Evolutionary conservation across 768 basidiomycete species (phyloP), one percentile per base, ranked within the genome.

Genomic region (Leccinum fibrillosum): DNA sequence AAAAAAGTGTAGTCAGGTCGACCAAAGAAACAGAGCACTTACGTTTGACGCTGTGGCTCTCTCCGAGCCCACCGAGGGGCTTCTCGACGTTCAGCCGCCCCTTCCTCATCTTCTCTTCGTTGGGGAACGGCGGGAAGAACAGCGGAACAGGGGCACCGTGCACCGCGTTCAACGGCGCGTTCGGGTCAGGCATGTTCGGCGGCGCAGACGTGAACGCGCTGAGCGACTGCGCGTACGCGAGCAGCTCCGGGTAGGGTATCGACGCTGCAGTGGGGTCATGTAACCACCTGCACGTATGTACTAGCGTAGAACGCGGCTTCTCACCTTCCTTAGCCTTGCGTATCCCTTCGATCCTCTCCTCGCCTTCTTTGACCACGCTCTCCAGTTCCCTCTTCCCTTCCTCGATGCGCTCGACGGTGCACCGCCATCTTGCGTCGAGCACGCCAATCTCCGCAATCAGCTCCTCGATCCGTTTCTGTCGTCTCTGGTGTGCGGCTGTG

Each of bases 71-170:
- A 5, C 88, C 92, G 57, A 92, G 78, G 1, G 90, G 91, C 26
- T 86, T 88, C 71, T 92, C 90, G 21, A 85, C 85, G 66, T 89
- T 91, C 71, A 92, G 82, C 56, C 82, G 81, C 1, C 92, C 92
- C 25, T 86, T 81, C 53, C 91, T 85, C 89, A 94, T 92, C 73
- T 91, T 93, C 70, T 92, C 92, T 74, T 92, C 91, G 67, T 92
- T 92, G 1, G 92, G 92, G 71, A 92, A 94, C 11, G 92, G 92
- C 37, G 91, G 91, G 75, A 92, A 92, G 79, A 94, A 92, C 44
- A 90, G 68, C 17, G 88, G 89, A 17, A 86, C 86, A 1, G 88
- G 88, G 11, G 85, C 85, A 64, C 88, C 89, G 9, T 87, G 88
- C 52, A 62, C 39, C 39, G 39, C 35, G 7, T 17, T 37, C 35